A percentile compares a stretch with the other conserved stretches of the same genome.
Evolutionary conservation across 1,284 basidiomycete species (phyloP).

Genomic region (Cutaneotrichosporon cutaneum): DNA sequence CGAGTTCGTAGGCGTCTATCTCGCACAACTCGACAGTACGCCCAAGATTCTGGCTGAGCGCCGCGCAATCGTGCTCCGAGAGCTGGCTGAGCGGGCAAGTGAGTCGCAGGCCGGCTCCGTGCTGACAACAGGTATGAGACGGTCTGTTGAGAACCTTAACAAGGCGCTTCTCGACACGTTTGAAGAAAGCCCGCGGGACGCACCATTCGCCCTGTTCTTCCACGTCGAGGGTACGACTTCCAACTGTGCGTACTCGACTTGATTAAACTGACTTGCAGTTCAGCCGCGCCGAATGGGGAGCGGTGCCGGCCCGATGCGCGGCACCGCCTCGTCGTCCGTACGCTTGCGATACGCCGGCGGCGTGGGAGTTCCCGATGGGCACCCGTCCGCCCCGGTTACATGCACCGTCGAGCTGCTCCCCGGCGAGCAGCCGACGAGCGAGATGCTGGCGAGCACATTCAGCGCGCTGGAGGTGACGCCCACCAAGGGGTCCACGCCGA

Average conservation of each 20-base stretch:
- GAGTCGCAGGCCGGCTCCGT: constrained; percentile 18
- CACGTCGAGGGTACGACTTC: constrained; percentile 33
- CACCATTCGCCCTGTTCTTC: constrained; percentile 42
- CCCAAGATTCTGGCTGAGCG: constrained; percentile 40
- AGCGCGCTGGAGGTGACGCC: constrained; percentile 1
- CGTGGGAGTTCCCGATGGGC: constrained; percentile 45
- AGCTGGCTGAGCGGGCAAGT: constrained; percentile 49
- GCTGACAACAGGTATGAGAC: constrained; percentile 30
- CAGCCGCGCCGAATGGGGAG: not conserved
- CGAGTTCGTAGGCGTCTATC: constrained; percentile 43
- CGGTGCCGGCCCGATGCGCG: not conserved
- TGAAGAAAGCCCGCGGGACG: constrained; percentile 11
- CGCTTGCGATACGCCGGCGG: constrained; percentile 29
- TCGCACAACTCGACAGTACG: constrained; percentile 41
- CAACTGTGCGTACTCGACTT: not conserved
- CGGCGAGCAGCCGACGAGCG: not conserved
- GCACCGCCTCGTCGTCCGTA: not conserved
- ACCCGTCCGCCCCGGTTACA: constrained; percentile 34
- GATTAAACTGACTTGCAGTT: not conserved
- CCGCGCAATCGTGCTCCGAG: constrained; percentile 33
- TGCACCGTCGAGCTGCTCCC: constrained; percentile 2
- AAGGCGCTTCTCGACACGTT: constrained; percentile 39
- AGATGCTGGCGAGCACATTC: constrained; percentile 19
- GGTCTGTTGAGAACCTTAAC: constrained; percentile 43
- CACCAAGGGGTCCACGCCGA: not conserved